Conservation (phyloP, 2,329 filamentous ascomycete species). For the Ophiostoma sp. region DNA sequence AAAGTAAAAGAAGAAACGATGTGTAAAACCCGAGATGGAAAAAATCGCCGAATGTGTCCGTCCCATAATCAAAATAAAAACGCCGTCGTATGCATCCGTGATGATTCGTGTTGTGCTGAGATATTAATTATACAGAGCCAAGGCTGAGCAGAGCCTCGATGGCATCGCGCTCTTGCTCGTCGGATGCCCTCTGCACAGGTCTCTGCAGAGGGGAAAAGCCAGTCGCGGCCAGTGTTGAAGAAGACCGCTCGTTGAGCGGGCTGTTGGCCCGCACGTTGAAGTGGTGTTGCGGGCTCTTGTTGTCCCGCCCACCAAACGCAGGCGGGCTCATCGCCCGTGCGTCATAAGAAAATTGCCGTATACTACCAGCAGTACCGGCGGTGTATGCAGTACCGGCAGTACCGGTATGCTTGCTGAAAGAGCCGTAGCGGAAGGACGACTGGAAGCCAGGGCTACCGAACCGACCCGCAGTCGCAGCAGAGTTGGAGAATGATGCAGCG, state of each 20-base stretch:
- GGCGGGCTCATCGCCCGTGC: constrained; percentile 38
- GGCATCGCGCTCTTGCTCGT: constrained; percentile 73
- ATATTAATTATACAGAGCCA: constrained; percentile 59
- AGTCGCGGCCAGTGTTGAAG: constrained; percentile 27
- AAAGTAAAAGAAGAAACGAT: constrained; percentile 5
- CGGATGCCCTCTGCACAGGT: constrained; percentile 51
- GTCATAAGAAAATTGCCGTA: constrained; percentile 45
- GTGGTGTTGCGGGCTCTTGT: constrained; percentile 40
- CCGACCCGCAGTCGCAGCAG: constrained; percentile 42
- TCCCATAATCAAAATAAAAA: constrained; percentile 33
- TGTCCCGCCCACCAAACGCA: constrained; percentile 8
- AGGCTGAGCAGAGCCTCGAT: constrained; percentile 75
- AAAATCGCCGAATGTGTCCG: constrained; percentile 11
- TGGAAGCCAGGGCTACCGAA: constrained; percentile 43
- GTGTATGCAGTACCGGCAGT: constrained; percentile 14
- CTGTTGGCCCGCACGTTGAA: constrained; percentile 14
- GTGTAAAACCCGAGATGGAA: constrained; percentile 7
- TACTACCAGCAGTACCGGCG: constrained; percentile 26
- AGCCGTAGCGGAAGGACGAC: constrained; percentile 46
- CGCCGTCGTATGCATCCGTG: constrained; percentile 47
- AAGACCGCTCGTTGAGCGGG: constrained; percentile 15
- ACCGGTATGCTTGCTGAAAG: constrained; percentile 35
- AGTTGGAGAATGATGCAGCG: constrained; percentile 56
- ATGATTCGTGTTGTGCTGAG: constrained; percentile 19
- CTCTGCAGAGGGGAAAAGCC: constrained; percentile 49